Conservation (phyloP, 495 filamentous ascomycete species). For the Penicillium coffeae region DNA sequence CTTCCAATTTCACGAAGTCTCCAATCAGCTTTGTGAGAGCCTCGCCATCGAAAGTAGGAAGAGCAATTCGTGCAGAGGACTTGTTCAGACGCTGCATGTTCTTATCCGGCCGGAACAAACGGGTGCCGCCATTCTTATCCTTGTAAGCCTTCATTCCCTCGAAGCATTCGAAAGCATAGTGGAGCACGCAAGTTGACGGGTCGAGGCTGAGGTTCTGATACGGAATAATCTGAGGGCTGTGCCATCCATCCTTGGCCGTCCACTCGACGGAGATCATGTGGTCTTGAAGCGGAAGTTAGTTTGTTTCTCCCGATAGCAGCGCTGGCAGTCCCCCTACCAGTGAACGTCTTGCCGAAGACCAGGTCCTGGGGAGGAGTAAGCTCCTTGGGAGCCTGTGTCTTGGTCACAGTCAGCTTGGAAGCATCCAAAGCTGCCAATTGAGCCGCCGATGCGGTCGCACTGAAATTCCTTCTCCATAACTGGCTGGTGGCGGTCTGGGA, state of each 20-base stretch:
- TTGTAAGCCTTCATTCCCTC: constrained; percentile 99
- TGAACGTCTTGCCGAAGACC: constrained; percentile 84
- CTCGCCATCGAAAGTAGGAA: constrained; percentile 73
- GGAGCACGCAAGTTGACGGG: constrained; percentile 94
- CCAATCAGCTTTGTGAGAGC: constrained; percentile 75
- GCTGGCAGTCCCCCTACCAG: constrained; percentile 49
- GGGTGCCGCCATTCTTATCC: constrained; percentile 65
- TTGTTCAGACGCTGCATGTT: constrained; percentile 94
- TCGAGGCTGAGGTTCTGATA: constrained; percentile 97
- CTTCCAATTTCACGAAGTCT: constrained; percentile 72
- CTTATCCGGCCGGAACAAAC: constrained; percentile 90
- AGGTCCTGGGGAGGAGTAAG: constrained; percentile 71
- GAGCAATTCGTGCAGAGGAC: constrained; percentile 82
- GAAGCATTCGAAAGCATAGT: constrained; percentile 96
- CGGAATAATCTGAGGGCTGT: constrained; percentile 72
- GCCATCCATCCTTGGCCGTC: constrained; percentile 79
- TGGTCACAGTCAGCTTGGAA: constrained; percentile 67
- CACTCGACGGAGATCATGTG: constrained; percentile 98
- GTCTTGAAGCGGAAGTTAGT: constrained; percentile 49
- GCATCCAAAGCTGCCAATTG: constrained; percentile 65
- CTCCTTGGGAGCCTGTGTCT: constrained; percentile 70
- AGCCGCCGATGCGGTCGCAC: constrained; percentile 53
- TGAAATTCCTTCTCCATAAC: constrained; percentile 51
- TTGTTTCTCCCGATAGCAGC: constrained; percentile 9
- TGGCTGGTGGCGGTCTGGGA: constrained; percentile 26